These are phyloP conservation scores for Colletotrichum orchidophilum DNA, from an alignment of 2,329 filamentous ascomycete genomes.

Conservation along the genomic window DNA sequence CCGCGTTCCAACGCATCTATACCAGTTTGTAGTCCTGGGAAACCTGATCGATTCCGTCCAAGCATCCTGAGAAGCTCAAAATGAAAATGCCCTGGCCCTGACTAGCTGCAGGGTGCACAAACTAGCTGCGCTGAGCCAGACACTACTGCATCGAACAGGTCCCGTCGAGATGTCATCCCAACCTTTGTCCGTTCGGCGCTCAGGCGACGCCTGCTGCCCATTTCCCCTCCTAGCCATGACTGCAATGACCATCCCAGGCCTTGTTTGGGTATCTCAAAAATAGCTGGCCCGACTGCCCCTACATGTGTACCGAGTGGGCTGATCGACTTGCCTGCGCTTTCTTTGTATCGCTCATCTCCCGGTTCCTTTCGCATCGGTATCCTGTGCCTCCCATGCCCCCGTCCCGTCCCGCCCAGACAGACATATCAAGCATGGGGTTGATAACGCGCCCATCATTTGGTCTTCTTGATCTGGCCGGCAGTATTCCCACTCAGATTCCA, in stretches of 20 bases:
- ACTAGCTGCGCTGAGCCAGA: background rate
- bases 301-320: background rate
- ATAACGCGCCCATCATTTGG: conserved; percentile 3
- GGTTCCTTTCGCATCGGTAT: background rate
- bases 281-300: background rate
- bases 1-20: background rate
- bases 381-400: background rate
- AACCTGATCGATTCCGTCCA: background rate
- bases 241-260: background rate
- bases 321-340: background rate
- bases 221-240: background rate
- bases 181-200: conserved; percentile 10
- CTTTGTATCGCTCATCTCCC: background rate
- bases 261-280: conserved; percentile 2
- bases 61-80: background rate
- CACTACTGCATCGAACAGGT: background rate
- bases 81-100: background rate
- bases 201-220: background rate
- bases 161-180: conserved; percentile 18
- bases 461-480: conserved; percentile 32
- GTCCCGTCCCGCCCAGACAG: background rate
- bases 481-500: conserved; percentile 64
- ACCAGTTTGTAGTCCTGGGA: background rate
- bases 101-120: background rate
- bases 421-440: background rate